Evolutionary conservation across 345 rosid genomes (phyloP).

Genomic region (Erucastrum elatum): DNA sequence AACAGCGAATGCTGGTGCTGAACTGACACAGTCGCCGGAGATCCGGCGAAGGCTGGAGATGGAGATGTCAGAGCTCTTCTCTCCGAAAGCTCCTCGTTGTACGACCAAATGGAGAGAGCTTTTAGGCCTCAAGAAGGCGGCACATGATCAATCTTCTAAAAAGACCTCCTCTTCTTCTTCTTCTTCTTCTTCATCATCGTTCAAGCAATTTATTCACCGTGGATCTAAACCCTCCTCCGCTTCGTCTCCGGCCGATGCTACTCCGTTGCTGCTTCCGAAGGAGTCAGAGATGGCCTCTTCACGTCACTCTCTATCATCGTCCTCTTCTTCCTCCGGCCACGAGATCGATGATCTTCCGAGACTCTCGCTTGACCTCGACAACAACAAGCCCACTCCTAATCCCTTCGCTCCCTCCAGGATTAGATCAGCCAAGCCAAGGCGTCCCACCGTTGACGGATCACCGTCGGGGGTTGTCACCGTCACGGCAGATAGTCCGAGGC

Average conservation of each 20-base stretch:
- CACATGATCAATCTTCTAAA: slow-evolving; percentile 32
- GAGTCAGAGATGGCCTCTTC: slow-evolving; percentile 48
- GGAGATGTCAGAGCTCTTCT: slow-evolving; percentile 59
- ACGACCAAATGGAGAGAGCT: slow-evolving; percentile 88
- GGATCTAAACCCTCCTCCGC: slow-evolving; percentile 53
- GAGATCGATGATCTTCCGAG: slow-evolving; percentile 50
- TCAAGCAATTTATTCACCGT: slow-evolving; percentile 69
- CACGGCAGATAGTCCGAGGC: slow-evolving; percentile 86
- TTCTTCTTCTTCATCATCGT: slow-evolving; percentile 31
- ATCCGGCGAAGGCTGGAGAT: slow-evolving; percentile 43
- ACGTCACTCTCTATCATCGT: slow-evolving; percentile 59
- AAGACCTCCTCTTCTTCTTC: neutral
- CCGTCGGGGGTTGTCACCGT: slow-evolving; percentile 53
- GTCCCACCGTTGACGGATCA: slow-evolving; percentile 33
- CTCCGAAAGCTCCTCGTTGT: slow-evolving; percentile 86
- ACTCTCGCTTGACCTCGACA: slow-evolving; percentile 48
- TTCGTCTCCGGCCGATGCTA: slow-evolving; percentile 18
- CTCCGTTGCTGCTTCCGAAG: slow-evolving; percentile 36
- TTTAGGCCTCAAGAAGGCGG: slow-evolving; percentile 65
- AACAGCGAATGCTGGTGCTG: slow-evolving; percentile 14
- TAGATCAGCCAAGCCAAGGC: slow-evolving; percentile 43
- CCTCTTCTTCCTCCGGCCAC: slow-evolving; percentile 59
- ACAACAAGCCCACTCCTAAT: slow-evolving; percentile 39
- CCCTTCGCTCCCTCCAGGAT: slow-evolving; percentile 46
- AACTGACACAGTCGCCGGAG: slow-evolving; percentile 42